Evolutionary conservation across 306 rosid species (phyloP), one percentile per base, ranked within the genome.

Genomic region (Cercis canadensis): DNA sequence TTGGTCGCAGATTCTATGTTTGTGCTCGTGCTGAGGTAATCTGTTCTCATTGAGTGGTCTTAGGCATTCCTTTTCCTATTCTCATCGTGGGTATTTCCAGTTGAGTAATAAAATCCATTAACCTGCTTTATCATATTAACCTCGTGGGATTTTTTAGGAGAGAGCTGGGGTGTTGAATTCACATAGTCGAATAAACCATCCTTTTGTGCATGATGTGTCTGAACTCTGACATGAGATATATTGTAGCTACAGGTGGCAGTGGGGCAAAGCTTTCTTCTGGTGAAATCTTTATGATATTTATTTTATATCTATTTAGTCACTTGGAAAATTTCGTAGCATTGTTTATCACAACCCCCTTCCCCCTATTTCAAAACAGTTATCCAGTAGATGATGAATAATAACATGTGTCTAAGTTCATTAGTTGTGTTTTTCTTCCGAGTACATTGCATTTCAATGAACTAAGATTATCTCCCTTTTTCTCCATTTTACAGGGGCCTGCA

Each of bases 1-100:
- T 80, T 67, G 99, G 99, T 51, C 92, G 92, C 81, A 82, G 99
- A 66, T 91, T 91, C 80, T 94, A 78, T 77, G 86, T 80, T 51
- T 89, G 19, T n/a, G 69, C 69, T 45, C 69, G 69, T n/a, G 56
- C 69, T 46, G 69, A 64, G 69, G 69, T 44, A 64, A 29, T 45
- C 36, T 7, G 43, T 24, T 24, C 43, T 31, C 55, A 8, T 31
- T 44, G 34, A 3, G 54, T 62, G 17, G 18, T 62, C 19, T 41
- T 40, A 19, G n/a, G 58, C n/a, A 1, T 9, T 53, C 13, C 14
- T 6, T 53, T 19, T 53, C 4, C 14, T 24, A 24, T 24, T 24
- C 29, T n/a, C n/a, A n/a, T n/a, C n/a, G n/a, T n/a, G n/a, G n/a
- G n/a, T n/a, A n/a, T n/a, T n/a, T n/a, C n/a, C n/a, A n/a, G n/a